phyloP scores from a whole-genome alignment of 352 stramenopile genomes.

The Globisporangium perplexum region DNA sequence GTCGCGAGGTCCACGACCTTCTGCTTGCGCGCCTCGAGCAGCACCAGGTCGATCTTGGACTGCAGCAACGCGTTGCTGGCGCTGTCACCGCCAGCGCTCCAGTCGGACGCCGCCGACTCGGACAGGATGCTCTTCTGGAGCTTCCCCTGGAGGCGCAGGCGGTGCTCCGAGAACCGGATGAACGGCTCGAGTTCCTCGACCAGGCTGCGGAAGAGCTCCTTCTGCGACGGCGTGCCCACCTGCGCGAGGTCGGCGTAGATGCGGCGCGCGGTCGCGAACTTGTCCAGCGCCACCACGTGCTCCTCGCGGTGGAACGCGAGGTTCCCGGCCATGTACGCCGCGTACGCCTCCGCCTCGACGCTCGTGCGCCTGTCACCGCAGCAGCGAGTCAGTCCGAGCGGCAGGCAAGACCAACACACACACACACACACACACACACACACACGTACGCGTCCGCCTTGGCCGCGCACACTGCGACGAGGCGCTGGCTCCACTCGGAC shows the following conservation, averaged over 20 bases:
- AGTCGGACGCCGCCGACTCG: slow-evolving; percentile 37
- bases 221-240: slow-evolving; percentile 74
- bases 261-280: slow-evolving; percentile 69
- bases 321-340: slow-evolving; percentile 85
- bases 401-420: neutral
- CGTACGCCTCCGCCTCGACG: slow-evolving; percentile 86
- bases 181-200: slow-evolving; percentile 78
- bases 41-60: slow-evolving; percentile 80
- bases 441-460: slow-evolving; percentile 77
- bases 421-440: neutral
- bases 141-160: slow-evolving; percentile 54
- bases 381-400: neutral
- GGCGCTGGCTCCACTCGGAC: slow-evolving; percentile 79
- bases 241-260: slow-evolving; percentile 84
- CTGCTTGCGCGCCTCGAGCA: slow-evolving; percentile 79
- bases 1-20: slow-evolving; percentile 80
- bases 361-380: slow-evolving; percentile 70
- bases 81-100: slow-evolving; percentile 53
- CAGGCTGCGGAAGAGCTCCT: slow-evolving; percentile 66
- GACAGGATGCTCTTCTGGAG: slow-evolving; percentile 22
- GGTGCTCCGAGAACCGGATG: slow-evolving; percentile 83
- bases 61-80: slow-evolving; percentile 71
- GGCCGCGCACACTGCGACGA: slow-evolving; percentile 67
- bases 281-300: slow-evolving; percentile 74
- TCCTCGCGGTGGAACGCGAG: slow-evolving; percentile 86